Evolutionary conservation across 495 filamentous ascomycete species (phyloP), one percentile per base, ranked within the genome.

Genomic region (Penicillium diatomitis): DNA sequence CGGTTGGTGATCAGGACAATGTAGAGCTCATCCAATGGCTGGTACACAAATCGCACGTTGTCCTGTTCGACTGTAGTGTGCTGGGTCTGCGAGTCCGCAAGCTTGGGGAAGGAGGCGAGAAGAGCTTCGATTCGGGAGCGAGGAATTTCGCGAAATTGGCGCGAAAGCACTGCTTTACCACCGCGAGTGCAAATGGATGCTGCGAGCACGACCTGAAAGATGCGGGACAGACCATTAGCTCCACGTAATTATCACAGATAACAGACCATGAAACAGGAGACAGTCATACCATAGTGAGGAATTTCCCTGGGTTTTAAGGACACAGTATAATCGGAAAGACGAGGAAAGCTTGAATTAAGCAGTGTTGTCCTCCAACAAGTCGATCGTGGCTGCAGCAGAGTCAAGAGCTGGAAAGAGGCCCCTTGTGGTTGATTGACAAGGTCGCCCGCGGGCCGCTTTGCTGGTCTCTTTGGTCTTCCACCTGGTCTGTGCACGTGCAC

Each of bases 1-100:
- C 88, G 88, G 75, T 97, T 97, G 72, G 94, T 98, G 68, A 98
- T 97, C 52, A 98, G 83, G 46, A 98, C 90, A 80, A 98, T 96
- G 78, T 97, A 98, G 51, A 98, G 82, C 74, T 97, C 94, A 69
- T 98, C 94, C 46, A 98, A 78, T 50, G 94, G 92, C 68, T 98
- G 92, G 75, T 98, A 98, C 44, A 97, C 92, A 64, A 95, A 98
- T 66, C 92, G 92, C 56, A 98, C 92, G 77, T 95, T 96, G 75
- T 98, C 92, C 66, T 96, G 91, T 68, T 98, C 92, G 45, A 96
- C 89, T 9, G 87, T 98, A 6, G 92, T 98, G 66, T 98, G 92
- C 64, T 98, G 92, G 43, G 89, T 94, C 39, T 88, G 87, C 9
- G 86, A 86, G 67, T 95, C 90, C 48, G 91, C 89, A 48, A 96